phyloP scores from a whole-genome alignment of 2,329 filamentous ascomycete genomes.

The Ascomycota sp. region DNA sequence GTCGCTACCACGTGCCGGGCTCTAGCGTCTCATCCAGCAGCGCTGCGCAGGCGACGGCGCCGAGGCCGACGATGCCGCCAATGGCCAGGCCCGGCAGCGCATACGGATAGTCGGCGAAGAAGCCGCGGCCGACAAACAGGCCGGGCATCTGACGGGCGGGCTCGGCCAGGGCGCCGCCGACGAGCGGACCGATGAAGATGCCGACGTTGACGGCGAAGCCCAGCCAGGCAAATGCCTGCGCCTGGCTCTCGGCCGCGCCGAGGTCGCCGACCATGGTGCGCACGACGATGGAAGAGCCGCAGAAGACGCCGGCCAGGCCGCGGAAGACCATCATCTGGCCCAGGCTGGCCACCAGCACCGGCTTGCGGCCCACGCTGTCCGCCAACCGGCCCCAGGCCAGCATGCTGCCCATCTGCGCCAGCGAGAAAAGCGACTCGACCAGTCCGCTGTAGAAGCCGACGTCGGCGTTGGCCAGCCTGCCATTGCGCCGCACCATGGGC shows the following conservation, averaged over 20 bases:
- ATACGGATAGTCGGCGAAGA: slow-evolving; percentile 31
- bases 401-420: slow-evolving; percentile 62
- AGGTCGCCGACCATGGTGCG: slow-evolving; percentile 61
- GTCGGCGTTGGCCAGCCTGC: slow-evolving; percentile 38
- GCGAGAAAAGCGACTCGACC: slow-evolving; percentile 54
- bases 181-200: slow-evolving; percentile 48
- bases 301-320: slow-evolving; percentile 52
- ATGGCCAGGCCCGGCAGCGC: slow-evolving; percentile 33
- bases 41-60: slow-evolving; percentile 28
- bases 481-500: slow-evolving; percentile 52
- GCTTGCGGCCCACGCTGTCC: slow-evolving; percentile 52
- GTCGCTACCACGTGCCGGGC: slow-evolving; percentile 4
- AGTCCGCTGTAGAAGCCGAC: slow-evolving; percentile 64
- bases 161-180: slow-evolving; percentile 49
- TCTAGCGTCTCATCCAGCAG: slow-evolving; percentile 43
- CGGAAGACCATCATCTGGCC: slow-evolving; percentile 55
- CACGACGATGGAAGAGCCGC: slow-evolving; percentile 53
- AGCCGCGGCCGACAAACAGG: slow-evolving; percentile 23
- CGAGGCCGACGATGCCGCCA: slow-evolving; percentile 32
- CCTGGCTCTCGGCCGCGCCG: slow-evolving; percentile 49
- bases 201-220: slow-evolving; percentile 57
- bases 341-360: slow-evolving; percentile 47
- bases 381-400: slow-evolving; percentile 44
- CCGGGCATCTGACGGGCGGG: slow-evolving; percentile 42
- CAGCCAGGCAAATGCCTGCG: slow-evolving; percentile 55